A percentile compares a stretch with the other conserved stretches of the same genome.
Conservation (phyloP, 768 basidiomycete species). For the Hirschioporus abietinus region DNA sequence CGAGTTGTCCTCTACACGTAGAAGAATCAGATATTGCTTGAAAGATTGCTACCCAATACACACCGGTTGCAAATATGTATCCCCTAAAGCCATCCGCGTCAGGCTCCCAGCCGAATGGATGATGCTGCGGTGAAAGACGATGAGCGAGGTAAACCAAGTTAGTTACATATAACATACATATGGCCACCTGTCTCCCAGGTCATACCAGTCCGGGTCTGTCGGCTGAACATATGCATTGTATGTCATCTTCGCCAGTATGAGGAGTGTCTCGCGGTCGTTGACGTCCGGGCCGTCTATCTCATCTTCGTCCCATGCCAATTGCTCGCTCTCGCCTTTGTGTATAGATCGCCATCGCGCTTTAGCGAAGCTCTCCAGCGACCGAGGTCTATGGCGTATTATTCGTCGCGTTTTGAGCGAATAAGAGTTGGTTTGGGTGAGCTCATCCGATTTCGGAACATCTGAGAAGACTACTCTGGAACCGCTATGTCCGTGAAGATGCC, state of each 20-base stretch:
- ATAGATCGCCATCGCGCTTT: conserved; percentile 39
- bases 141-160: neutral
- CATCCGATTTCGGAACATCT: neutral
- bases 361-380: neutral
- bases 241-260: conserved; percentile 90
- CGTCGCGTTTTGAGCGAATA: neutral
- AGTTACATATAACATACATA: conserved; percentile 38
- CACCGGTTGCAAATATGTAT: conserved; percentile 69
- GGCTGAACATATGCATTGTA: conserved; percentile 81
- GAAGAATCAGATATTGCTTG: neutral
- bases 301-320: conserved; percentile 66
- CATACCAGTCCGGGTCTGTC: conserved; percentile 70
- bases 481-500: neutral
- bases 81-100: conserved; percentile 86
- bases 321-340: conserved; percentile 39
- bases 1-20: conserved; percentile 55
- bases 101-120: conserved; percentile 91
- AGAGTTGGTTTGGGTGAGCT: neutral
- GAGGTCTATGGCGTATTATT: neutral
- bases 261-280: conserved; percentile 66
- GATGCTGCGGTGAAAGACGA: conserved; percentile 36
- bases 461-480: neutral
- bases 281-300: conserved; percentile 73
- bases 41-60: neutral
- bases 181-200: conserved; percentile 62